Evolutionary conservation across 2,329 filamentous ascomycete genomes (phyloP), one percentile per base, ranked within the genome.

Genomic region (Mycosphaerella arachidis): DNA sequence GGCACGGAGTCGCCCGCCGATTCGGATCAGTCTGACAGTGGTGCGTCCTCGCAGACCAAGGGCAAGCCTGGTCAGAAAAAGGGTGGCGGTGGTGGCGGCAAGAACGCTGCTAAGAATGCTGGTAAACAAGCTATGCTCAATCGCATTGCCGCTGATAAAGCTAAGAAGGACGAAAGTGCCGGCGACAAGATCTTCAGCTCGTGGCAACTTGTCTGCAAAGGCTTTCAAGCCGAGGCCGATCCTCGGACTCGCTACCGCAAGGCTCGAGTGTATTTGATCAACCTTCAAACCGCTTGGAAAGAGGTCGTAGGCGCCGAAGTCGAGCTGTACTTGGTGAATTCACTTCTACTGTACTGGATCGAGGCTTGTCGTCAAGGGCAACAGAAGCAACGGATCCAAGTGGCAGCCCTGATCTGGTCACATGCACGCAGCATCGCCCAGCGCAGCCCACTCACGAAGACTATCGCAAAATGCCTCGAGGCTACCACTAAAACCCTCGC

Each of bases 281-380:
- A 72, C 29, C 72, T 82, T 27, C 72, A 76, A 5, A 70, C 74
- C 31, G 66, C 75, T 18, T 76, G 75, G 66, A 70, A 70, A 20
- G 71, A 74, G 30, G 70, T 74, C 4, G 61, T 82, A 35, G 75
- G 77, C 53, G 73, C 76, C 0, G 79, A 82, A 61, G 72, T 81
- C 8, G 73, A 78, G 53, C 72, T 81, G 0, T 84, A 80, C 66
- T 77, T 81, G 64, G 69, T 83, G 43, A 79, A 79, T 59, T 75
- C 77, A 40, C 70, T 83, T 3, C 63, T 83, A 9, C 71, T 73
- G 30, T 79, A 81, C 73, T 84, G 81, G 80, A 74, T 78, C 18
- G 66, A 71, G 16, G 73, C 73, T 29, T 77, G 75, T 57, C 64
- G 70, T 69, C 72, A 63, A 56, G 72, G 58, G 24, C 67, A 72